A percentile compares a stretch with the other conserved stretches of the same genome.
phyloP scores from a whole-genome alignment of 352 stramenopile genomes.

The Hyaloperonospora brassicae region DNA sequence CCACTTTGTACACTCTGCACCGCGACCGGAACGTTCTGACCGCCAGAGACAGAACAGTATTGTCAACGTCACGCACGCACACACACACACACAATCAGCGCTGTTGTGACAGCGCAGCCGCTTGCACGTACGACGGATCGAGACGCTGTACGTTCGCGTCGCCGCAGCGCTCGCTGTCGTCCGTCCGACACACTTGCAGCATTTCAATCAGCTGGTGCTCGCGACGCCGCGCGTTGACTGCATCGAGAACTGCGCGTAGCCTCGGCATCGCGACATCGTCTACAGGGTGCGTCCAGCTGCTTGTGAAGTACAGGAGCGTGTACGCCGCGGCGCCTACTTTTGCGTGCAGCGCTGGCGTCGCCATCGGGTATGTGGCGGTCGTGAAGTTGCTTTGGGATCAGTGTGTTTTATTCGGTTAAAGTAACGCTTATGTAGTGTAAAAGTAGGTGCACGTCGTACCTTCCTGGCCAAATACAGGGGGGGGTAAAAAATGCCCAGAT shows the following conservation, averaged over 20 bases:
- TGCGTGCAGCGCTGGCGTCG: too few relatives aligned
- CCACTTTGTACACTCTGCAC: constrained; percentile 39
- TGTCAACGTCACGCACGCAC: neutral
- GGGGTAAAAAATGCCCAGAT: too few relatives aligned
- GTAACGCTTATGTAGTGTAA: too few relatives aligned
- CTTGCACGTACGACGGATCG: constrained; percentile 16
- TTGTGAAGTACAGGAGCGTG: constrained; percentile 40
- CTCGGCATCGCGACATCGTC: constrained; percentile 25
- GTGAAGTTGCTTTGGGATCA: too few relatives aligned
- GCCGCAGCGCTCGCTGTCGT: neutral
- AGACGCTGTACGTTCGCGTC: constrained; percentile 15
- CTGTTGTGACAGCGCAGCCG: neutral
- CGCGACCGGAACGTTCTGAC: constrained; percentile 30
- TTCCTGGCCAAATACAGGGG: too few relatives aligned
- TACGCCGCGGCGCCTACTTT: constrained; percentile 19
- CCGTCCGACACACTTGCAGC: constrained; percentile 21
- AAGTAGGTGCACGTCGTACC: too few relatives aligned
- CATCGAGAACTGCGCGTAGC: constrained; percentile 12
- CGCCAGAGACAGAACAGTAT: neutral
- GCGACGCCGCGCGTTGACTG: constrained; percentile 6
- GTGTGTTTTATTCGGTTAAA: too few relatives aligned
- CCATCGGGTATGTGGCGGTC: too few relatives aligned
- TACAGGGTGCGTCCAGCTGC: constrained; percentile 32
- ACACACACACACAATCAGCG: too few relatives aligned
- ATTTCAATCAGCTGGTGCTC: constrained; percentile 14